phyloP scores from a whole-genome alignment of 257 asterid genomes.

The Ballota nigra region DNA sequence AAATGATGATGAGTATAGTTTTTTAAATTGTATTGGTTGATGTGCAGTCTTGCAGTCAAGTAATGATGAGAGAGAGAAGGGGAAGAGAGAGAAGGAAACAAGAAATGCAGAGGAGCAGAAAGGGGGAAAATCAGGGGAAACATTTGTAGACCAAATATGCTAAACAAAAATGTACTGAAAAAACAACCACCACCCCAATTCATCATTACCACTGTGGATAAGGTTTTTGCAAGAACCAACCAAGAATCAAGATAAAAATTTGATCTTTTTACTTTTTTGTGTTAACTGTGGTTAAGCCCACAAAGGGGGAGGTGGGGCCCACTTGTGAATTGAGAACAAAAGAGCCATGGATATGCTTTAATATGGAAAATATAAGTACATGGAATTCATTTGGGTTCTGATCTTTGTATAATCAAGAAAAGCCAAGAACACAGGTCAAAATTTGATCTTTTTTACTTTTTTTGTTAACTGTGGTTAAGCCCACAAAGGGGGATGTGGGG shows the following conservation, averaged over 20 bases:
- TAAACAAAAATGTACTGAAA: constrained; percentile 25
- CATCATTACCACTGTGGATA: constrained; percentile 38
- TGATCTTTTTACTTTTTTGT: no score
- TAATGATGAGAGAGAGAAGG: constrained; percentile 64
- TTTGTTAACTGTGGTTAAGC: not conserved
- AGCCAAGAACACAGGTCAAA: no score
- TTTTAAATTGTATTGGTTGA: constrained; percentile 28
- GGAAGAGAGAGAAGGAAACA: constrained; percentile 46
- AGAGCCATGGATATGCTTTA: not conserved
- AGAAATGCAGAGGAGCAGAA: constrained; percentile 25
- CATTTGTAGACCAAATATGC: constrained; percentile 33
- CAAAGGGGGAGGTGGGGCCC: not conserved
- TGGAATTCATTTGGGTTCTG: no score
- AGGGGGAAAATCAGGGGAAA: constrained; percentile 32
- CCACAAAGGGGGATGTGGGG: not conserved
- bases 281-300: not conserved
- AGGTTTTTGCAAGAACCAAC: constrained; percentile 37
- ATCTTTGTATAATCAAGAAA: constrained; percentile 4
- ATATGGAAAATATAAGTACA: no score
- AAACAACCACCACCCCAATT: constrained; percentile 35
- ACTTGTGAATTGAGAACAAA: not conserved
- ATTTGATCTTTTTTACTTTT: no score
- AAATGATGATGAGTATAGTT: constrained; percentile 18
- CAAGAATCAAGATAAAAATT: constrained; percentile 17
- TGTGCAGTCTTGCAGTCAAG: constrained; percentile 48